Conservation (phyloP, 176 grass and related monocot species). For the Carex parvula region DNA sequence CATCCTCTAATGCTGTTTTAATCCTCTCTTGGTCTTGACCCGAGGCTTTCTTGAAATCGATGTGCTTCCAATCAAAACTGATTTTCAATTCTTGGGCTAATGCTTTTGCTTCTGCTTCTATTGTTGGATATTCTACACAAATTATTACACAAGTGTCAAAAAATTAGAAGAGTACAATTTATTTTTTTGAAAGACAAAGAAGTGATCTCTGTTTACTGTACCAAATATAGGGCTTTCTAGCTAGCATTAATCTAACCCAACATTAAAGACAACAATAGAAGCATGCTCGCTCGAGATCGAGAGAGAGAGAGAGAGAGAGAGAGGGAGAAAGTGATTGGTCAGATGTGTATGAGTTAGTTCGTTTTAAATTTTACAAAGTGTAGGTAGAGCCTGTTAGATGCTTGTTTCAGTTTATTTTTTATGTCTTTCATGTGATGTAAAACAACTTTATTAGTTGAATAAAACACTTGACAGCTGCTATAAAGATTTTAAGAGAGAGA, state of each 20-base stretch:
- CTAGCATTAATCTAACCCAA: neutral
- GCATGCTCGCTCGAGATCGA: too few species aligned
- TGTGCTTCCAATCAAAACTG: slow-evolving; percentile 57
- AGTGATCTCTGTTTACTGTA: neutral
- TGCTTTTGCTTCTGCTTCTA: slow-evolving; percentile 80
- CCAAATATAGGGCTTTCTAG: neutral
- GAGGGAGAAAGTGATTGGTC: neutral
- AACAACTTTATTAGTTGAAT: too few species aligned
- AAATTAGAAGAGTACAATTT: slow-evolving; percentile 18
- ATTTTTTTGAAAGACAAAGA: slow-evolving; percentile 1
- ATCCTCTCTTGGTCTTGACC: slow-evolving; percentile 58
- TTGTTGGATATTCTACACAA: slow-evolving; percentile 79
- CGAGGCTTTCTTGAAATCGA: slow-evolving; percentile 58
- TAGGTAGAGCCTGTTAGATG: too few species aligned
- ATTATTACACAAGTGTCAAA: slow-evolving; percentile 31
- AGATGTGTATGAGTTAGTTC: too few species aligned
- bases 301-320: too few species aligned
- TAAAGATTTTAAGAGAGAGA: too few species aligned
- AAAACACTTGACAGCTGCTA: too few species aligned
- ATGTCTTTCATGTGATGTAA: too few species aligned
- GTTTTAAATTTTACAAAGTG: too few species aligned
- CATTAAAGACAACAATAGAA: neutral
- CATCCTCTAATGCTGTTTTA: slow-evolving; percentile 48
- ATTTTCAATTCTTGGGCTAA: slow-evolving; percentile 64
- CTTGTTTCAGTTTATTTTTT: too few species aligned